Evolutionary conservation across 73 alveolate genomes (phyloP), one percentile per base, ranked within the genome.

Genomic region (Vitrella brassicaformis): DNA sequence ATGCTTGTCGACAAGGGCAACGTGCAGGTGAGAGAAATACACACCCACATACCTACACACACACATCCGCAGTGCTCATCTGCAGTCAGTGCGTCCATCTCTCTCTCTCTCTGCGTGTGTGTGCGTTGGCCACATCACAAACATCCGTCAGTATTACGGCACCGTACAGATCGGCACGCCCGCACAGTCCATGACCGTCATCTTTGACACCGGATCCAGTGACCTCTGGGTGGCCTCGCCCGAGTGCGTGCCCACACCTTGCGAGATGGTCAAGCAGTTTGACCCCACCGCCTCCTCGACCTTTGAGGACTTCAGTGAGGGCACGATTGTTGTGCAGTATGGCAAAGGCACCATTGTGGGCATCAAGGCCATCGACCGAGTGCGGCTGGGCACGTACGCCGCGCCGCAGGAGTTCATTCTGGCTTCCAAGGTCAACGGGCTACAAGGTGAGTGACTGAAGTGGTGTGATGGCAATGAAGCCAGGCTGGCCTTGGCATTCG

Each of bases 181-280:
- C 19, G 87, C 87, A 22, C 90, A 91, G 86, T 39, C 74, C 71
- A 86, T 89, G 81, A 81, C 76, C 68, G 87, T 89, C 73, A 66
- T 91, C 39, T 84, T 80, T 72, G 97, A 89, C 77, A 89, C 96
- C 22, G 97, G 97, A 0, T 89, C 96, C 0, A 66, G 88, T 31
- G 88, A 85, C 80, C 75, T 90, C 28, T 91, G 97, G 95, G 95
- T 78, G 67, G 72, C 78, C 47, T 65, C 67, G 73, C 25, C 66
- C 64, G 27, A 46, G 69, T 74, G 74, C 26, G 46, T 30, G 47
- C 47, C 68, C 73, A 19, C 31, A 25, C 31, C 39, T 67, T 28
- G 47, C n/a, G 30, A 72, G 31, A 72, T 31, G 70, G 70, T 68
- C 79, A 68, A 68, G 67, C 46, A 39, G 72, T 78, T 68, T 46